phyloP scores from a whole-genome alignment of 306 rosid genomes.

The Nissolia schottii region DNA sequence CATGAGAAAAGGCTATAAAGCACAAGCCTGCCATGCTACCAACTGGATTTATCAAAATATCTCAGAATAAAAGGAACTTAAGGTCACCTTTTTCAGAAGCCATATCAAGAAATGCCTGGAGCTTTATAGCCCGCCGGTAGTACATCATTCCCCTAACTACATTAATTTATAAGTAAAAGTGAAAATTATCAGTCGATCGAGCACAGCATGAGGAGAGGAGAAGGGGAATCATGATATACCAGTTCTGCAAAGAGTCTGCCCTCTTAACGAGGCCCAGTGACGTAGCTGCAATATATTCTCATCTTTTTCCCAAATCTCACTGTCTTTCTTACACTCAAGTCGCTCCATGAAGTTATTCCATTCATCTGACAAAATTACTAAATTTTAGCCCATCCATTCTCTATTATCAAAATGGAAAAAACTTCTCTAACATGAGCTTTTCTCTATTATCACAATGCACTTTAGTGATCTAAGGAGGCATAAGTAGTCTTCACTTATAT shows the following conservation, averaged over 20 bases:
- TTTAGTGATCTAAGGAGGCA: no score
- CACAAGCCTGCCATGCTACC: not conserved
- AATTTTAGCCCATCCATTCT: constrained; percentile 11
- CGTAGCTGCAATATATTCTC: constrained; percentile 87
- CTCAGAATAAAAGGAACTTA: constrained; percentile 15
- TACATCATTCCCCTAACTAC: constrained; percentile 99
- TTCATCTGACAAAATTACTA: constrained; percentile 58
- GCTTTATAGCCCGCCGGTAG: constrained; percentile 88
- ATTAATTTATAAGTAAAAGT: constrained; percentile 23
- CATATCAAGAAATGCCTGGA: constrained; percentile 99
- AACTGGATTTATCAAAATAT: constrained; percentile 4
- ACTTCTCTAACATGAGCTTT: not conserved
- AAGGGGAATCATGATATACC: constrained; percentile 45
- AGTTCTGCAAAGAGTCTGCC: constrained; percentile 94
- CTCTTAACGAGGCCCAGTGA: constrained; percentile 96
- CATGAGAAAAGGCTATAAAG: constrained; percentile 7
- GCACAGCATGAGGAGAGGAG: not conserved
- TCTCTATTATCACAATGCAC: no score
- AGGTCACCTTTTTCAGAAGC: constrained; percentile 70
- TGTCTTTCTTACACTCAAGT: constrained; percentile 69
- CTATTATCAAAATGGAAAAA: not conserved
- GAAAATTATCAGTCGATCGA: constrained; percentile 20
- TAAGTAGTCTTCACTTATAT: not conserved
- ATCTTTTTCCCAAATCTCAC: constrained; percentile 87
- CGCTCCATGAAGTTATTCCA: constrained; percentile 99